Evolutionary conservation across 495 filamentous ascomycete genomes (phyloP).

Genomic region (Penicilliopsis zonata): DNA sequence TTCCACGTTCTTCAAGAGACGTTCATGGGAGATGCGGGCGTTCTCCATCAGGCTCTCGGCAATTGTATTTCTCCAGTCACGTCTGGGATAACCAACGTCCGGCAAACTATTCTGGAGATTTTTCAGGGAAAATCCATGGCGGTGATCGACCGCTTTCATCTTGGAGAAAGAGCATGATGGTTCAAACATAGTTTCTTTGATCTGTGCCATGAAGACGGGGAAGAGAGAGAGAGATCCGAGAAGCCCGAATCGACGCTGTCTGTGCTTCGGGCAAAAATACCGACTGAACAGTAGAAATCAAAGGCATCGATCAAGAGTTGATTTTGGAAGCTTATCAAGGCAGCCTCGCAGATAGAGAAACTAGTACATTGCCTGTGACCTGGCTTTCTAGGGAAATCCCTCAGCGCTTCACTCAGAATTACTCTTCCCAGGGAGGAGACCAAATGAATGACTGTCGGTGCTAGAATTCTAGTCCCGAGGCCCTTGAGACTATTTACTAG

Average conservation of each 20-base stretch:
- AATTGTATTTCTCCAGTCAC: constrained; percentile 35
- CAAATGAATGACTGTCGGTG: constrained; percentile 4
- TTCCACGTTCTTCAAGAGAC: constrained; percentile 34
- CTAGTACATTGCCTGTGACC: constrained; percentile 11
- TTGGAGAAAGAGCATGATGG: constrained; percentile 10
- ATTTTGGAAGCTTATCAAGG: constrained; percentile 14
- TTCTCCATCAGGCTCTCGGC: constrained; percentile 20
- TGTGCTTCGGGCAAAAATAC: constrained; percentile 6
- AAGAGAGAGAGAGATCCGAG: constrained; percentile 2
- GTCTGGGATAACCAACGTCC: constrained; percentile 6
- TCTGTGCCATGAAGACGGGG: constrained; percentile 7
- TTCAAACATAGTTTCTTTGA: constrained; percentile 4
- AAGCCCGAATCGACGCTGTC: neutral
- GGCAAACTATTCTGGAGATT: constrained; percentile 5
- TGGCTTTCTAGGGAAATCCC: constrained; percentile 11
- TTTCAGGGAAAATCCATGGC: constrained; percentile 3
- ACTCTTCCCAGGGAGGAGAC: constrained; percentile 6
- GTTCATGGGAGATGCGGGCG: constrained; percentile 22
- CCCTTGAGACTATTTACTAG: constrained; percentile 15
- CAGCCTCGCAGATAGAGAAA: constrained; percentile 10
- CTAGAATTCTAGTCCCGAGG: constrained; percentile 3
- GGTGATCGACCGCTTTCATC: constrained; percentile 5
- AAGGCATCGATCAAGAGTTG: constrained; percentile 17
- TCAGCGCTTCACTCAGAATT: constrained; percentile 9
- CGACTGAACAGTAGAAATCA: constrained; percentile 12